These are phyloP conservation scores for Dissophora globulifera DNA, from an alignment of 192 early-diverging fungal species.

Conservation along the genomic window DNA sequence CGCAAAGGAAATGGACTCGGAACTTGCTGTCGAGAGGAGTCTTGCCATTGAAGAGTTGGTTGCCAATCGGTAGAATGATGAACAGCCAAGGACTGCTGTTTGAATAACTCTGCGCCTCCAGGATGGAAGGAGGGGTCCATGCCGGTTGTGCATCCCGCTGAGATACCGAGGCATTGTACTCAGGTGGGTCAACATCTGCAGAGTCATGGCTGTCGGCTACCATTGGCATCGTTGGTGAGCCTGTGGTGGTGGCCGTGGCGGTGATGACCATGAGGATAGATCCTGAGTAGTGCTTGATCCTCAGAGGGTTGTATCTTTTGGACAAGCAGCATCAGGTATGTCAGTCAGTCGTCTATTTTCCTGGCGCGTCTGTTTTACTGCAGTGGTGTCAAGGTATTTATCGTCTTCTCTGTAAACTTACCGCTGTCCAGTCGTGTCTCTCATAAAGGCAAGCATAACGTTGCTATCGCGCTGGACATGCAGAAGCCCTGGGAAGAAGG, in stretches of 20 bases:
- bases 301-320: slow-evolving; percentile 7
- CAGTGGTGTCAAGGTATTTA: no score
- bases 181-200: background rate
- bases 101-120: background rate
- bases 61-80: background rate
- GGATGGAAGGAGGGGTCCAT: background rate
- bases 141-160: no score
- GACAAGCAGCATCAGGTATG: no score
- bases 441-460: slow-evolving; percentile 11
- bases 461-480: slow-evolving; percentile 1
- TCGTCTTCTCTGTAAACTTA: slow-evolving; percentile 1
- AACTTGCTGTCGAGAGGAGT: background rate
- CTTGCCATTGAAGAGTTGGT: background rate
- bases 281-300: slow-evolving; percentile 19
- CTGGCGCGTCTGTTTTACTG: no score
- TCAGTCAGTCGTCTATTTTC: no score
- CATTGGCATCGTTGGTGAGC: background rate
- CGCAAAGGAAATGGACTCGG: slow-evolving; percentile 18
- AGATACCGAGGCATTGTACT: slow-evolving; percentile 1
- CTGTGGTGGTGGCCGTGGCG: background rate
- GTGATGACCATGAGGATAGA: background rate
- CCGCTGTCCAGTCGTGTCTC: slow-evolving; percentile 13
- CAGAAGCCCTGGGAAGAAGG: slow-evolving; percentile 5
- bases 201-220: background rate
- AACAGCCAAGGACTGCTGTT: slow-evolving; percentile 1